Evolutionary conservation across 2,329 filamentous ascomycete genomes (phyloP), one percentile per base, ranked within the genome.

Genomic region (Mariannaea elegans): DNA sequence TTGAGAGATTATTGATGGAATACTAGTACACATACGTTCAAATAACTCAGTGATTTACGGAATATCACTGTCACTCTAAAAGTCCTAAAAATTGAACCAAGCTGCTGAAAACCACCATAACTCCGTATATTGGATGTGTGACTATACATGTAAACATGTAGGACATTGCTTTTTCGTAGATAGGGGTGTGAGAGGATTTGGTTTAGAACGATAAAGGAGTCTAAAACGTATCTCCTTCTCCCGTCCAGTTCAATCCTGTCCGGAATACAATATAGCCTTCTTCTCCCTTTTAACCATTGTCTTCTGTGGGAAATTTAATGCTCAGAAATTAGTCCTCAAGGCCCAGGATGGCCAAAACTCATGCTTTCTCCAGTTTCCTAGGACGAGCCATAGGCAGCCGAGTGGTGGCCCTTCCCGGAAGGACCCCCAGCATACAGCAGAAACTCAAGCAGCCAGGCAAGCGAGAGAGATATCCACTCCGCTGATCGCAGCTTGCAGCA

Each of bases 241-340:
- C 13, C 29, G 16, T 6, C 23, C 18, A 16, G 23, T 51, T 36
- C 29, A 12, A n/a, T 41, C n/a, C 24, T 38, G 27, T 41, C n/a
- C 13, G n/a, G 10, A 54, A 49, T 44, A 49, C 44, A 59, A 45
- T 52, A 32, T 44, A 32, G 44, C 44, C 16, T 36, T 29, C 19
- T 19, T 14, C 45, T 23, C 4, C 21, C 50, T 38, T 53, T 34
- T 38, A 59, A 42, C 45, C 27, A 31, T 27, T 39, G 19, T 32
- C 38, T 44, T 42, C 32, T 44, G 18, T 19, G 7, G 24, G 34
- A 19, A 29, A 49, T 32, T 38, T 32, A 14, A 51, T 51, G 27
- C 42, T 47, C 36, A 29, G 19, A 44, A 39, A 45, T 51, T 51
- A 31, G 24, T 56, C 39, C 34, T 52, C 39, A 41, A 51, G 39